Base-by-base conservation (phyloP, 2,329 filamentous ascomycete species). In the Clonostachys sp. region DNA sequence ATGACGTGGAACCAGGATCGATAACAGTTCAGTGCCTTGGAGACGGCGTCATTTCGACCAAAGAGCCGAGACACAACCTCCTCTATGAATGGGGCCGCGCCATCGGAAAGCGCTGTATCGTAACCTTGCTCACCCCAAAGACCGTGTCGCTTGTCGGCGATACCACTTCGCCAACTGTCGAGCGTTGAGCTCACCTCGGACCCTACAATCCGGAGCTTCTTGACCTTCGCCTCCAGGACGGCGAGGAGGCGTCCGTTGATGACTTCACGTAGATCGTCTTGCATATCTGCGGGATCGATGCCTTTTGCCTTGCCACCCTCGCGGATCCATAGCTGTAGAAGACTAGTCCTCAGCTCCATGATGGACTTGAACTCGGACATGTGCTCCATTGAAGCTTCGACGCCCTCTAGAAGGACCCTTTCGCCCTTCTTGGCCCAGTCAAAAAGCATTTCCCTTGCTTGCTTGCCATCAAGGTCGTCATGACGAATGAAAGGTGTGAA, bases 401-500 rank as follows among this genome's bases (percentile, higher is more conserved):
- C 70, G 1, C 85, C 85, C n/a, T 75, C 65, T 2, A 87, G 61
- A 47, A 90, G 68, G 8, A 77, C 72, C 41, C 78, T 68, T 16
- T 81, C 78, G 2, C 82, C 83, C 45, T 76, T 74, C 45, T 73
- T 73, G 1, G 83, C 81, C 87, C 87, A 91, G 30, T 61, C 62
- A 18, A 74, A 75, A 13, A 89, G 73, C 63, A 81, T 81, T 3
- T 81, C 77, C 40, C 77, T 74, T 1, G 81, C 80, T 50, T 83
- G 77, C 20, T 72, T 66, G 17, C 77, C 80, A 20, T 83, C 78
- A 5, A 89, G 65, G 54, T 94, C 87, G 54, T 91, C 89, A 56
- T 95, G 84, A 33, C 88, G 83, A 35, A 95, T 87, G 70, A 90
- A 96, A 0, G 91, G 91, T 1, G 84, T 92, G 61, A 95, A 96